Base-by-base conservation (phyloP, 768 basidiomycete species). In the Boletus sensibilis region DNA sequence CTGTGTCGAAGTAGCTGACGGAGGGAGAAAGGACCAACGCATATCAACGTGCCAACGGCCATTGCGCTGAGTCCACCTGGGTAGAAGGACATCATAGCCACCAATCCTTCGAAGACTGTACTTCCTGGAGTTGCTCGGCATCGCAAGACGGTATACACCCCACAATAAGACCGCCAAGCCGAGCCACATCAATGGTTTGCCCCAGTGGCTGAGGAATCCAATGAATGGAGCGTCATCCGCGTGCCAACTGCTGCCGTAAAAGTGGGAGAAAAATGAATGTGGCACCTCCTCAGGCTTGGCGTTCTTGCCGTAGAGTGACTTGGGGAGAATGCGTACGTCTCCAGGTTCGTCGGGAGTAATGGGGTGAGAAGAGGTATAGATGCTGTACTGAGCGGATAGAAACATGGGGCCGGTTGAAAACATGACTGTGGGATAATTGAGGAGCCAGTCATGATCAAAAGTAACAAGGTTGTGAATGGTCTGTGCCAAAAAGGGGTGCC, bases 371-470 rank as follows among this genome's bases (percentile, higher is more conserved):
- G 88, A 78, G 6, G 83, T 82, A 74, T 91, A 98, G 50, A 95
- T 79, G 40, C 92, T 91, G 71, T 96, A 96, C 69, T 97, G 93
- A 3, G 88, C 86, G 1, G 95, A 98, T 13, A 99, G 76, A 75
- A 98, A 99, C 97, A 99, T 99, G 65, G 97, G 97, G 1, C 96
- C 96, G 0, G 97, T 99, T 51, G 94, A 94, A 75, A 99, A 99
- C 97, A 99, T 99, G 78, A 99, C 97, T 27, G 97, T 99, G 33
- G 97, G 97, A 64, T 99, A 99, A 74, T 98, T 97, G 68, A 95
- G 84, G 52, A 97, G 72, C 87, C 92, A 99, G 50, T 85, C 83
- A 71, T 96, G 92, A 75, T 98, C 92, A 69, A 96, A 99, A 21
- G 87, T 86, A 65, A 85, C 80, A 57, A 98, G 83, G 70, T 90